Conservation (phyloP, 768 basidiomycete species). For the Boletus rubescentipes region DNA sequence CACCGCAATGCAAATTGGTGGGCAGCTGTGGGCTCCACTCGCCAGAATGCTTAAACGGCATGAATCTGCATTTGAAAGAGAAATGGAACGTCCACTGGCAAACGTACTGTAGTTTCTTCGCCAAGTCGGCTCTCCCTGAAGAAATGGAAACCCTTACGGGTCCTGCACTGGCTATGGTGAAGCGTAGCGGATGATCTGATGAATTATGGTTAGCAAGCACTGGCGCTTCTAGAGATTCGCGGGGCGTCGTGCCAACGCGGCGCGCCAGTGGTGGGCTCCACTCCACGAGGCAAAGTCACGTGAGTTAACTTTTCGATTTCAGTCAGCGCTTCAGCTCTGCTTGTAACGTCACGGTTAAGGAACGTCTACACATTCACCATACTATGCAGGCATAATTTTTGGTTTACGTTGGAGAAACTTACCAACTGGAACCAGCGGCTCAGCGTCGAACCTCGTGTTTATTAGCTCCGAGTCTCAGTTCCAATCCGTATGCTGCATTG, state of each 20-base stretch:
- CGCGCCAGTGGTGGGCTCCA: neutral
- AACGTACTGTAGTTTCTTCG: neutral
- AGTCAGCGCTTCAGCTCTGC: too few species aligned
- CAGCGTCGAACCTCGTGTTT: too few species aligned
- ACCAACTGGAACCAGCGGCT: too few species aligned
- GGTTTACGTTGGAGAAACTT: too few species aligned
- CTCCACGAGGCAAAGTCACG: constrained; percentile 7
- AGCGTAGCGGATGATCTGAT: neutral
- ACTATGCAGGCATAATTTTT: too few species aligned
- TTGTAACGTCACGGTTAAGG: too few species aligned
- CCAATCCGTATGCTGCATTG: too few species aligned
- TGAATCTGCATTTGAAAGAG: constrained; percentile 4
- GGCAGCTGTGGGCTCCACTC: neutral
- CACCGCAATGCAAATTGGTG: neutral
- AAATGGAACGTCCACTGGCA: neutral
- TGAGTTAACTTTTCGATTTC: constrained; percentile 7
- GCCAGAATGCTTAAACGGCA: neutral
- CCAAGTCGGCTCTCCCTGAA: neutral
- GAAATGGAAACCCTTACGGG: neutral
- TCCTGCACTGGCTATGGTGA: neutral
- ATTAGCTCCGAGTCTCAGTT: too few species aligned
- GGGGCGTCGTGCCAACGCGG: neutral
- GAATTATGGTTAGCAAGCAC: neutral
- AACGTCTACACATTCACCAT: too few species aligned
- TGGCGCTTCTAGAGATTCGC: neutral